Percentiles rank a stretch among this genome's conserved stretches.
Conservation (phyloP, 257 asterid genomes). For the Nicotiana knightiana region DNA sequence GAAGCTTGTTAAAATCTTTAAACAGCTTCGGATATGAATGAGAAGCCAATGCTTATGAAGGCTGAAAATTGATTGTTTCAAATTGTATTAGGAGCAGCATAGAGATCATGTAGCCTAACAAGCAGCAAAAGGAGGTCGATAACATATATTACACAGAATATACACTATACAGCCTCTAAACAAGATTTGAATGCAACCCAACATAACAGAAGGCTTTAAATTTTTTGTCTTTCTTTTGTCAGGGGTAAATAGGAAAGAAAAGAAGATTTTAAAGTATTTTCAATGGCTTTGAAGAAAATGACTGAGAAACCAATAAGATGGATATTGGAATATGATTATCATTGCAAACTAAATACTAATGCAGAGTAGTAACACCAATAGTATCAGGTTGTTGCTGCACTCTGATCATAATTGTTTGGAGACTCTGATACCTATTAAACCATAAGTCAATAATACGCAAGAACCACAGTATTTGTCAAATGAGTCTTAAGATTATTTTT, state of each 20-base stretch:
- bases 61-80: background rate
- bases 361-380: background rate
- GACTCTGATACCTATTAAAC: background rate
- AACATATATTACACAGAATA: background rate
- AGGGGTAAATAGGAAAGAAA: background rate
- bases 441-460: background rate
- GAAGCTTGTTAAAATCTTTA: background rate
- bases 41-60: background rate
- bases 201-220: background rate
- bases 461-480: background rate
- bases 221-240: background rate
- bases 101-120: background rate
- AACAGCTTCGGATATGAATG: background rate
- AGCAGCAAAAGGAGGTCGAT: background rate
- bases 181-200: background rate
- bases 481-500: no score
- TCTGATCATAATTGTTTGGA: background rate
- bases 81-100: background rate
- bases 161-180: background rate
- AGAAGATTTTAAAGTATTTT: background rate
- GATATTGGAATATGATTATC: background rate
- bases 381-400: background rate
- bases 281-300: background rate
- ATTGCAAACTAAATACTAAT: background rate
- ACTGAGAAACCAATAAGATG: background rate